Evolutionary conservation across 2,329 filamentous ascomycete genomes (phyloP).

Genomic region (Phialophora expanda): DNA sequence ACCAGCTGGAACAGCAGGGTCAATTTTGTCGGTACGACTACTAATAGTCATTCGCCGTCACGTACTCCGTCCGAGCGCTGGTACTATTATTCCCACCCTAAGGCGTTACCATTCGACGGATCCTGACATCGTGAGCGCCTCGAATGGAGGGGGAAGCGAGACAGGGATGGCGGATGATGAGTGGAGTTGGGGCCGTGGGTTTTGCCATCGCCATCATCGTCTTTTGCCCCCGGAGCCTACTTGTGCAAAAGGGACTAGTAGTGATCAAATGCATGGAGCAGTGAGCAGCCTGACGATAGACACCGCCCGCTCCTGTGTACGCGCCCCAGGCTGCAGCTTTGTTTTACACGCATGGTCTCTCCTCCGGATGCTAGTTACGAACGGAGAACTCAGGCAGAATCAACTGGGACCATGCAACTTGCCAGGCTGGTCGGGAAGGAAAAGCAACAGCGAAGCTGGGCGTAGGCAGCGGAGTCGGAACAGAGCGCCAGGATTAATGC

Average conservation of each 20-base stretch:
- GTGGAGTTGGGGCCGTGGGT: conserved; percentile 18
- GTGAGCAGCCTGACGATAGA: conserved; percentile 6
- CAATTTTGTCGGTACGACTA: conserved; percentile 2
- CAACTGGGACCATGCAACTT: background rate
- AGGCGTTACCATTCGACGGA: background rate
- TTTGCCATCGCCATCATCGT: conserved; percentile 14
- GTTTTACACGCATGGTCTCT: conserved; percentile 4
- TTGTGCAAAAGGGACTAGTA: conserved; percentile 7
- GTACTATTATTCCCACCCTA: background rate
- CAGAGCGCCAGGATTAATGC: background rate
- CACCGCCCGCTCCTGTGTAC: background rate
- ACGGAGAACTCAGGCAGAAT: background rate
- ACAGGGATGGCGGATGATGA: conserved; percentile 12
- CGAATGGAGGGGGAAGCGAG: conserved; percentile 4
- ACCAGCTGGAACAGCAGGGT: conserved; percentile 12
- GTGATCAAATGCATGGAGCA: background rate
- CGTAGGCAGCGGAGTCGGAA: conserved; percentile 1
- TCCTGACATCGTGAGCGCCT: conserved; percentile 3
- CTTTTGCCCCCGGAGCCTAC: conserved; percentile 7
- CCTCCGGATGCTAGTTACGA: background rate
- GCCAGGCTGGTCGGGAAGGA: background rate
- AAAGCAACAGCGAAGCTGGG: background rate
- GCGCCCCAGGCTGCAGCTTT: background rate
- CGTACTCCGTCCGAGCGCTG: conserved; percentile 5
- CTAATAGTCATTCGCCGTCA: conserved; percentile 2